Base-by-base conservation (phyloP, 208 protist genomes). In the Trichomonas vaginalis region DNA sequence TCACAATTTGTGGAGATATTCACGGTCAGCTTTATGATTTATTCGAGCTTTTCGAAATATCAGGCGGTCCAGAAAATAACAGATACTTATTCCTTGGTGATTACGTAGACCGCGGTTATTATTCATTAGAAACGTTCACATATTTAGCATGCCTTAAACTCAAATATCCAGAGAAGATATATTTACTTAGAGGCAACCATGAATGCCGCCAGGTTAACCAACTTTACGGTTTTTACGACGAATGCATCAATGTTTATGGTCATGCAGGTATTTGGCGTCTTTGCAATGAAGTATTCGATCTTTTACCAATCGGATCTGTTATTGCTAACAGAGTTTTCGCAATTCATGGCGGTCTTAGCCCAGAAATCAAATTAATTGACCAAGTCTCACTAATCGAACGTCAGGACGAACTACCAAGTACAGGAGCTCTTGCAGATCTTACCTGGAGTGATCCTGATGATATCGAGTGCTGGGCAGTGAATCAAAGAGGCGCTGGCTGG, bases 171-270 rank as follows among this genome's bases (percentile, higher is more conserved):
- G 96, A 98, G 45, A 96, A 97, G 70, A 98, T 99, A 40, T 98
- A 98, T 32, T 96, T 99, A 0, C 95, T 99, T 10, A 96, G 98
- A 86, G 98, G 98, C 15, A 99, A 99, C 96, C 98, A 99, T 97
- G 98, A 99, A 95, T 97, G 96, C 45, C 96, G 98, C 48, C 98
- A 99, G 96, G 98, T 99, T 82, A 99, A 98, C 21, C 98, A 98
- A 98, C 97, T 98, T 4, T 98, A 98, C 96, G 98, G 98, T 42
- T 98, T 98, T 95, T 98, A 98, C 95, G 97, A 98, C 80, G 98
- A 98, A 96, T 98, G 98, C 83, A 96, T 97, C 96, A 96, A 97
- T 83, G 98, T 98, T 95, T 98, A 98, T 95, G 98, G 98, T 45
- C 98, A 98, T 96, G 97, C 97, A 27, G 98, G 98, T 95, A 96